Conservation (phyloP, 768 basidiomycete species). For the Kwoniella dendrophila region DNA sequence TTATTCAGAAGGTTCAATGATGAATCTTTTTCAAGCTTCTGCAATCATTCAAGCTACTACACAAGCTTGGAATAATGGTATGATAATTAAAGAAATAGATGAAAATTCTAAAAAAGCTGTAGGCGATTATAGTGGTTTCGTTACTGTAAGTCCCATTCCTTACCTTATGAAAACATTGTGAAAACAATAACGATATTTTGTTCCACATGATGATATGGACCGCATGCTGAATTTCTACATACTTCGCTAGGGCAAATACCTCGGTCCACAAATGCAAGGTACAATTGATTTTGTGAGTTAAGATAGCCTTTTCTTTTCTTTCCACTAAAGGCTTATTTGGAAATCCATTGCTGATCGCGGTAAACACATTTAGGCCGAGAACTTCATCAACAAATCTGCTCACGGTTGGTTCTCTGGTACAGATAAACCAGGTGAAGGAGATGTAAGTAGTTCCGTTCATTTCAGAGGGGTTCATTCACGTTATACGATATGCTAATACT, state of each 20-base stretch:
- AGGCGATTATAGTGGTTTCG: conserved; percentile 12
- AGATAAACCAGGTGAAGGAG: conserved; percentile 44
- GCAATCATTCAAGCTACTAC: conserved; percentile 21
- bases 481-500: too few relatives aligned
- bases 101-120: conserved; percentile 14
- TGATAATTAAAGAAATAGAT: conserved; percentile 6
- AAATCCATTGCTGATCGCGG: background rate
- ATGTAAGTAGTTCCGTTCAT: conserved; percentile 31
- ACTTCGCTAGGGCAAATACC: conserved; percentile 13
- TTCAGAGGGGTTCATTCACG: background rate
- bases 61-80: conserved; percentile 1
- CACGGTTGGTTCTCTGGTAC: conserved; percentile 43
- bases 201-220: too few relatives aligned
- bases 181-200: too few relatives aligned
- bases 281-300: conserved; percentile 18
- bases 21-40: conserved; percentile 45
- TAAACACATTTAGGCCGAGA: conserved; percentile 38
- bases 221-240: too few relatives aligned
- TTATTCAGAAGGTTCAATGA: conserved; percentile 47
- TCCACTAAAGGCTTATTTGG: background rate
- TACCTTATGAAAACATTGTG: too few relatives aligned
- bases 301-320: background rate
- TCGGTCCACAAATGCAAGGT: conserved; percentile 20
- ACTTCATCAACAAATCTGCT: conserved; percentile 34
- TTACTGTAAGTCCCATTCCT: conserved; percentile 18